These are phyloP conservation scores for Curvularia hawaiiensis DNA, from an alignment of 2,329 filamentous ascomycete genomes.

Conservation along the genomic window DNA sequence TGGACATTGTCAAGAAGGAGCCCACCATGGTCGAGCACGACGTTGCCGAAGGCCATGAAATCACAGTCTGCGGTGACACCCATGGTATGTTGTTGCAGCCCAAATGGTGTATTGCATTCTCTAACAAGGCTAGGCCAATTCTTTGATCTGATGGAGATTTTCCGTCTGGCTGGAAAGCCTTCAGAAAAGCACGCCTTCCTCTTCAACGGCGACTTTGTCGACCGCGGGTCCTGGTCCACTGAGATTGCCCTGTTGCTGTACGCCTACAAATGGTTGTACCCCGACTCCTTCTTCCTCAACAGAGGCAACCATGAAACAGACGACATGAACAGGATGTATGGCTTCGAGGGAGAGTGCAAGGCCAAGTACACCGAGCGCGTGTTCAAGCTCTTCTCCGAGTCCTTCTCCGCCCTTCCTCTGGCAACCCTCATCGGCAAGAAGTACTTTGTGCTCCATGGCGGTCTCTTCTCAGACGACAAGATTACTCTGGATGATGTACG, in stretches of 20 bases:
- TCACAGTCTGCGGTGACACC: conserved; percentile 97
- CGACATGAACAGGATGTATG: conserved; percentile 98
- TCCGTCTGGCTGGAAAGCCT: conserved; percentile 86
- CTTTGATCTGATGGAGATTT: conserved; percentile 96
- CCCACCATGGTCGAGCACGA: conserved; percentile 96
- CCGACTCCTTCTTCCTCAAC: conserved; percentile 90
- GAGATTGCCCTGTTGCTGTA: conserved; percentile 94
- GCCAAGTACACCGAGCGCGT: conserved; percentile 96
- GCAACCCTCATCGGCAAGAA: conserved; percentile 91
- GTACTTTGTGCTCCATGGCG: conserved; percentile 91
- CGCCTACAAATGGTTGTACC: conserved; percentile 94
- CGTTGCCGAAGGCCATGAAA: conserved; percentile 73
- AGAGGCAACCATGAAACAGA: conserved; percentile 98
- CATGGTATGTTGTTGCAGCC: conserved; percentile 67
- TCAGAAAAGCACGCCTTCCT: conserved; percentile 88
- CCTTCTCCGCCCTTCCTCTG: conserved; percentile 90
- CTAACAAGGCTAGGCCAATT: conserved; percentile 76
- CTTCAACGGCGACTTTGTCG: conserved; percentile 99
- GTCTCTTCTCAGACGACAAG: conserved; percentile 94
- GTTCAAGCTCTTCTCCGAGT: conserved; percentile 98
- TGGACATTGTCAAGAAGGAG: conserved; percentile 88
- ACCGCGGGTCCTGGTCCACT: conserved; percentile 96
- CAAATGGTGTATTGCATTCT: neutral
- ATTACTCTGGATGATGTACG: conserved; percentile 91
- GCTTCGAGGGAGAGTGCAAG: conserved; percentile 97